Conservation (phyloP, 257 asterid genomes). For the Euphrasia confusa region DNA sequence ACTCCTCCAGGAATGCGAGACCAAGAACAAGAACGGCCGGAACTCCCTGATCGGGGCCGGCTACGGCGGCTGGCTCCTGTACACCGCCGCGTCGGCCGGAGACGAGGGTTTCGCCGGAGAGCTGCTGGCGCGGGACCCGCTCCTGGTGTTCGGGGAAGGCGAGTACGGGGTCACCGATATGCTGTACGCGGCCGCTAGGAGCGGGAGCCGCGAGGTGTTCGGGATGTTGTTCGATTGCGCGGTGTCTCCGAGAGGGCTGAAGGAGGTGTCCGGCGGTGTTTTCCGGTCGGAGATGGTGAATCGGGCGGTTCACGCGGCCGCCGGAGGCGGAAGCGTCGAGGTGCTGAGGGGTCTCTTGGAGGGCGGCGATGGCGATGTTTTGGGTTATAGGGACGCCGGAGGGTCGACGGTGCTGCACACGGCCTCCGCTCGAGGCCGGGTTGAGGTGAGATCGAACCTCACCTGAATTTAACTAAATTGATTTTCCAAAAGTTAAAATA, state of each 20-base stretch:
- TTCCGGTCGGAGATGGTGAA: slow-evolving; percentile 52
- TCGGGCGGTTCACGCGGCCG: slow-evolving; percentile 79
- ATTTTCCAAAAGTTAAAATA: too few species aligned
- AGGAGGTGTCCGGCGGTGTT: slow-evolving; percentile 27
- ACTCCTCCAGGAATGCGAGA: slow-evolving; percentile 56
- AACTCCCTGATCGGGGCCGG: slow-evolving; percentile 80
- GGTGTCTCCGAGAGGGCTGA: slow-evolving; percentile 28
- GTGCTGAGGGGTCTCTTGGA: slow-evolving; percentile 55
- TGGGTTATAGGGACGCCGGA: slow-evolving; percentile 58
- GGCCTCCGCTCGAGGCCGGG: slow-evolving; percentile 69
- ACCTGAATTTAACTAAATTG: too few species aligned
- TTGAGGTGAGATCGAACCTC: slow-evolving; percentile 52
- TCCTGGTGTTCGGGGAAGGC: slow-evolving; percentile 84
- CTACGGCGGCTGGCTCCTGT: slow-evolving; percentile 95
- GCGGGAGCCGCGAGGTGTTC: slow-evolving; percentile 54
- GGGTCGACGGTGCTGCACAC: slow-evolving; percentile 79
- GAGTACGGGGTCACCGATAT: slow-evolving; percentile 87
- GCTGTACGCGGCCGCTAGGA: slow-evolving; percentile 76
- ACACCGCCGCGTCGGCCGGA: slow-evolving; percentile 93
- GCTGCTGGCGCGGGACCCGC: slow-evolving; percentile 54
- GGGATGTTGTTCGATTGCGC: slow-evolving; percentile 47
- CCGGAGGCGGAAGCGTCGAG: slow-evolving; percentile 78
- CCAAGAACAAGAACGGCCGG: slow-evolving; percentile 26
- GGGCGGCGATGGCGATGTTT: slow-evolving; percentile 39
- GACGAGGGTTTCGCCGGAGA: slow-evolving; percentile 55